Base-by-base conservation (phyloP, 768 basidiomycete species). In the Amanita fuliginea region DNA sequence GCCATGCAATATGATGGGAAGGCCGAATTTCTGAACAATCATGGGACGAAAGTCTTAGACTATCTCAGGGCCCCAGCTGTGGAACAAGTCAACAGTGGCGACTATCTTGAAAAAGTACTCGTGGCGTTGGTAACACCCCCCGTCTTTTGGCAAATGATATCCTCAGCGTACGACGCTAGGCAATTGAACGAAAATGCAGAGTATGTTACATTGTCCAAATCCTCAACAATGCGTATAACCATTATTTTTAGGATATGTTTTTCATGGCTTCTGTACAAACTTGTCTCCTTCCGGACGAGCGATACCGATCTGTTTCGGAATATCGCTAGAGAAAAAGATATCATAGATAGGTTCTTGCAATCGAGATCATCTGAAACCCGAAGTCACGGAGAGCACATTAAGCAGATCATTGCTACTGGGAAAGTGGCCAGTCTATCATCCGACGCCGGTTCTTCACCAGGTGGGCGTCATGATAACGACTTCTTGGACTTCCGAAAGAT, bases 391-490 rank as follows among this genome's bases (percentile, higher is more conserved):
- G 32, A 52, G 9, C 49, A 49, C 13, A 57, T 59, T 34, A 52
- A 57, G 39, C 52, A 69, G 28, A 60, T 71, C 28, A 32, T 71
- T 28, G 57, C 62, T 30, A 62, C 65, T 8, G 54, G 57, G 22
- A 59, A 55, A 4, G 19, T 51, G 18, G 55, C 55, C 6, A 58
- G 60, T 5, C 42, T 51, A 5, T 44, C 54, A 14, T 44, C 54
- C 14, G 56, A 60, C 10, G 55, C 43, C 3, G 67, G 62, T 1
- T 54, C 58, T 16, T 61, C 63, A 7, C 76, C 83, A 1, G 83
- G 83, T 0, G 83, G 82, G 3, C 69, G 83, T 3, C 83, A 85
- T 49, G 81, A 83, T 55, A 85, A 86, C 46, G 83, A 86, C 58
- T 76, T 77, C 42, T 62, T 61, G 11, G 71, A 83, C 46, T 85